Evolutionary conservation across 2,329 filamentous ascomycete genomes (phyloP).

Genomic region (Laburnicola sp.): DNA sequence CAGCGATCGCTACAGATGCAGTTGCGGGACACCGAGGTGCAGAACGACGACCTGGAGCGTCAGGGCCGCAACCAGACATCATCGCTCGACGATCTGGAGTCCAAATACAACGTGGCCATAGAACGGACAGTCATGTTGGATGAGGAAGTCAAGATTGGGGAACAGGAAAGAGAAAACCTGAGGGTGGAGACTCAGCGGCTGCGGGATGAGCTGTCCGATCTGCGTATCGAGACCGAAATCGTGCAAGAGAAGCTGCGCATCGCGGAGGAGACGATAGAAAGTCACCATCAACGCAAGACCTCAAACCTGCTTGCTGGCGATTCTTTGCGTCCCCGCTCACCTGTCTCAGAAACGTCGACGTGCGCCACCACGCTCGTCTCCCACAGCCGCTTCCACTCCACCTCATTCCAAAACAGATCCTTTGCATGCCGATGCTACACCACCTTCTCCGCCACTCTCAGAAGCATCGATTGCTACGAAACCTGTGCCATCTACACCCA

Average conservation of each 20-base stretch:
- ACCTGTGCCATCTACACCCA: slow-evolving; percentile 45
- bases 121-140: slow-evolving; percentile 92
- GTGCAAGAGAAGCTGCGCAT: slow-evolving; percentile 90
- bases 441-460: slow-evolving; percentile 91
- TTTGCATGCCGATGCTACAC: slow-evolving; percentile 71
- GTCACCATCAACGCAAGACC: slow-evolving; percentile 56
- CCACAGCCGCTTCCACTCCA: slow-evolving; percentile 85
- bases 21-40: slow-evolving; percentile 92
- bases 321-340: slow-evolving; percentile 62
- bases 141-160: slow-evolving; percentile 87
- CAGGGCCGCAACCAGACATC: slow-evolving; percentile 95
- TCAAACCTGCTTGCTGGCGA: slow-evolving; percentile 54
- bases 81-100: slow-evolving; percentile 94
- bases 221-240: slow-evolving; percentile 94
- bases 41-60: slow-evolving; percentile 96
- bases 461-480: slow-evolving; percentile 69
- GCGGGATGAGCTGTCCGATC: slow-evolving; percentile 86
- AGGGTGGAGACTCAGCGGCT: slow-evolving; percentile 90
- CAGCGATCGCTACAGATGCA: slow-evolving; percentile 80
- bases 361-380: slow-evolving; percentile 80
- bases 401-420: slow-evolving; percentile 68
- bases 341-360: slow-evolving; percentile 76
- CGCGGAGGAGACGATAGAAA: slow-evolving; percentile 56
- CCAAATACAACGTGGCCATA: slow-evolving; percentile 93
- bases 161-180: slow-evolving; percentile 86